Evolutionary conservation across 495 filamentous ascomycete genomes (phyloP), one percentile per base, ranked within the genome.

Genomic region (Xylaria grammica): DNA sequence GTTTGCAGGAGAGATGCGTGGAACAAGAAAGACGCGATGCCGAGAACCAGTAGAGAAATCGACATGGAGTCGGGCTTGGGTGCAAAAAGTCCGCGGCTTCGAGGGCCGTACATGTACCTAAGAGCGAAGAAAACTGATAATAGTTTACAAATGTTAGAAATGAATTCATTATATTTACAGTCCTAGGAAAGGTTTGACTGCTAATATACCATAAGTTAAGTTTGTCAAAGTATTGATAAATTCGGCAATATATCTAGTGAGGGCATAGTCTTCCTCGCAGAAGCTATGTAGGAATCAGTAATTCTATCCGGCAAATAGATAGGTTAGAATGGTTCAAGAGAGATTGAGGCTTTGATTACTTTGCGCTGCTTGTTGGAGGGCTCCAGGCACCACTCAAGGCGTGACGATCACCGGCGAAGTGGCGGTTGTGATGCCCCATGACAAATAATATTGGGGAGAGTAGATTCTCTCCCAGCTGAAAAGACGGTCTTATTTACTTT

Each of bases 151-250:
- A 4, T 45, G 56, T 56, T 32, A 58, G 54, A 3, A 19, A 29
- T 20, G 8, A 13, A 20, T 1, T 1, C 17, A n/a, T 9, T 22
- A 45, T 34, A 6, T 59, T 8, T 48, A 17, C 19, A 7, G 3
- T 24, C 29, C 15, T 1, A 9, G 26, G 9, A 38, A 13, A 45
- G 15, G 7, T 34, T 60, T 1, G 40, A 22, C 40, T n/a, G 29
- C 40, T n/a, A 7, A 17, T 17, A n/a, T 75, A 83, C 82, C 57
- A 65, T 86, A 86, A 7, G 72, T 73, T 1, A 85, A 22, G 58
- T 84, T 87, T 4, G 78, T 84, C n/a, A 86, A 44, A 0, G 80
- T 82, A 65, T 85, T 86, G 73, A 86, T 77, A 69, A 86, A 82
- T 61, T 87, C 85, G 46, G 80, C 85, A 34, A 86, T 72, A 62